Percentiles rank a stretch among this genome's conserved stretches.
Evolutionary conservation across 441 rosid genomes (phyloP).

Genomic region (Populus hybrid): DNA sequence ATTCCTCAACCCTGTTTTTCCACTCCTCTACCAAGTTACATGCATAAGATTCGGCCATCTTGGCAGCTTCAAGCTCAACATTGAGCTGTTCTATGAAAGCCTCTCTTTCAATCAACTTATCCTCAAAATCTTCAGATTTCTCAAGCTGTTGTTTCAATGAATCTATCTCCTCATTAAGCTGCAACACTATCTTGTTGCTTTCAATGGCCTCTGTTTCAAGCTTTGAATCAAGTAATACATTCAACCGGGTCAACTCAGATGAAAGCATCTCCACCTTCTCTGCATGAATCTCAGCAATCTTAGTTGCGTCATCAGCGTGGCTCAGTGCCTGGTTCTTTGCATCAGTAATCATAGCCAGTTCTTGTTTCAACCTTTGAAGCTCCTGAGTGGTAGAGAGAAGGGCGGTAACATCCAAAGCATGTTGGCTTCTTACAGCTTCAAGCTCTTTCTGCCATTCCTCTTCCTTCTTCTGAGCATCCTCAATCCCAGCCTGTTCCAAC

Average conservation of each 20-base stretch:
- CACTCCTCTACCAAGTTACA: slow-evolving; percentile 56
- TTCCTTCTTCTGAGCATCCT: slow-evolving; percentile 71
- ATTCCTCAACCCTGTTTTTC: slow-evolving; percentile 56
- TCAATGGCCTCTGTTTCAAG: slow-evolving; percentile 50
- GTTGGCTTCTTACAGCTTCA: slow-evolving; percentile 71
- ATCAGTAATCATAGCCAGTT: slow-evolving; percentile 64
- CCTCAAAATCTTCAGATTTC: slow-evolving; percentile 45
- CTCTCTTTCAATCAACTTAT: slow-evolving; percentile 57
- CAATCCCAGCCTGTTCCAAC: slow-evolving; percentile 83
- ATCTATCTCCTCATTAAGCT: slow-evolving; percentile 56
- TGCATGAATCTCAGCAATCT: slow-evolving; percentile 78
- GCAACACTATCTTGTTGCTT: slow-evolving; percentile 40
- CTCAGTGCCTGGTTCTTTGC: slow-evolving; percentile 78
- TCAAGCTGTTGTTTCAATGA: slow-evolving; percentile 54
- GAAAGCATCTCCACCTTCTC: slow-evolving; percentile 77
- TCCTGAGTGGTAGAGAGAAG: slow-evolving; percentile 76
- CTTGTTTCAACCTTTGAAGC: slow-evolving; percentile 65
- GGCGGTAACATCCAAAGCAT: slow-evolving; percentile 70
- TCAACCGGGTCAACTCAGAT: slow-evolving; percentile 58
- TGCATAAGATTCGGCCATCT: slow-evolving; percentile 81
- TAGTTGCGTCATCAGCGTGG: slow-evolving; percentile 84
- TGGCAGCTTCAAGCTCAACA: slow-evolving; percentile 80
- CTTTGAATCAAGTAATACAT: slow-evolving; percentile 63
- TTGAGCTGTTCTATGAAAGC: slow-evolving; percentile 63
- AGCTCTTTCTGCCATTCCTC: slow-evolving; percentile 70